Percentiles rank a stretch among this genome's conserved stretches.
Conservation (phyloP, 257 asterid genomes). For the Plantago elongata region DNA sequence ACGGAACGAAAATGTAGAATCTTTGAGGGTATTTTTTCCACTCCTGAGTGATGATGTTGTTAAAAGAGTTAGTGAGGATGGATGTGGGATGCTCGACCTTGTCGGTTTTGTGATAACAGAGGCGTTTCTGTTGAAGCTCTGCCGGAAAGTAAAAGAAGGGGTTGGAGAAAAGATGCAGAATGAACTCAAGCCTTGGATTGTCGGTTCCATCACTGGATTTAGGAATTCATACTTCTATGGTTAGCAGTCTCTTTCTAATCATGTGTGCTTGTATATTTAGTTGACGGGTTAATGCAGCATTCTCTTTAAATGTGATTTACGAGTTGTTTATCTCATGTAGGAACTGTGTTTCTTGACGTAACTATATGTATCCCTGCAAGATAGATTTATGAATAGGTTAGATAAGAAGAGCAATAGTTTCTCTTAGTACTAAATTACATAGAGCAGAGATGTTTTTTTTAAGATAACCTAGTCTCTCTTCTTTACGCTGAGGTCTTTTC, state of each 20-base stretch:
- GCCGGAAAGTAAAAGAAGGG: conserved; percentile 41
- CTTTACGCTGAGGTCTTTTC: neutral
- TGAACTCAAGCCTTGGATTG: conserved; percentile 53
- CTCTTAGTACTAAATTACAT: no score
- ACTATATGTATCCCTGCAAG: no score
- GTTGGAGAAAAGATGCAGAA: conserved; percentile 34
- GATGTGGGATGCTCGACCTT: conserved; percentile 37
- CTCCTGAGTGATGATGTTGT: conserved; percentile 37
- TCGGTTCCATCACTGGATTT: conserved; percentile 51
- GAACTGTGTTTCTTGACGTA: no score
- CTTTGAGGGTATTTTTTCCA: conserved; percentile 45
- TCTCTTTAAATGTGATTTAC: neutral
- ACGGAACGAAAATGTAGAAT: conserved; percentile 19
- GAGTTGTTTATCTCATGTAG: neutral
- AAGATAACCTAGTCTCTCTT: no score
- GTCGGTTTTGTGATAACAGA: conserved; percentile 58
- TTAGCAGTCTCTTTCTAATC: conserved; percentile 22
- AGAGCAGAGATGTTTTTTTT: no score
- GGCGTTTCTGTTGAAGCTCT: conserved; percentile 52
- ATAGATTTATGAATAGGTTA: no score
- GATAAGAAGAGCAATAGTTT: no score
- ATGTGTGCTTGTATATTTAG: no score
- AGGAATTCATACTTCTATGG: conserved; percentile 47
- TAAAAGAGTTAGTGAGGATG: conserved; percentile 29
- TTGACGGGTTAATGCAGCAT: no score